Conservation (phyloP, 2,329 filamentous ascomycete genomes). For the Epichloe aotearoae region DNA sequence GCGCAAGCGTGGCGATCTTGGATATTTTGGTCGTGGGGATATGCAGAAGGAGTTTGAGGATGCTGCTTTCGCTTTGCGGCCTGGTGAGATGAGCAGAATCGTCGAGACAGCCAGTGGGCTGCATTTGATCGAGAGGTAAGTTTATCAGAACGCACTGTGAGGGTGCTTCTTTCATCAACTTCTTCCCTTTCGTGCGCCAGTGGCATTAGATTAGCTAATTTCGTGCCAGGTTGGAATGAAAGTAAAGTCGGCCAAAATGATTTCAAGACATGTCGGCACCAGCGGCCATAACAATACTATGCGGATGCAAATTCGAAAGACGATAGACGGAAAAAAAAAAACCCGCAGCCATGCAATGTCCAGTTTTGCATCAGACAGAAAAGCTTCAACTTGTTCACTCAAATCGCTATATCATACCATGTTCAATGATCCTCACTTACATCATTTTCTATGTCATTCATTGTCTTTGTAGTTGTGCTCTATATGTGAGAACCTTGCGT, state of each 20-base stretch:
- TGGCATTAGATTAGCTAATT: neutral
- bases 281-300: neutral
- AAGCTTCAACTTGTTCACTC: neutral
- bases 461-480: neutral
- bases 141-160: neutral
- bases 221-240: neutral
- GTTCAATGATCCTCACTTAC: neutral
- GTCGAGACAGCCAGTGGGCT: constrained; percentile 89
- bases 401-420: neutral
- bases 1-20: constrained; percentile 84
- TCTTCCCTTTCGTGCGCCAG: neutral
- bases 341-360: neutral
- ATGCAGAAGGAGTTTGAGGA: constrained; percentile 99
- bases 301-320: neutral
- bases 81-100: constrained; percentile 73
- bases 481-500: neutral
- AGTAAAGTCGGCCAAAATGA: neutral
- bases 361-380: neutral
- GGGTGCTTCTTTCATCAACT: neutral
- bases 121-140: constrained; percentile 88
- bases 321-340: neutral
- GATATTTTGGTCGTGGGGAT: constrained; percentile 85
- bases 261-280: neutral
- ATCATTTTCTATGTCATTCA: neutral
- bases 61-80: constrained; percentile 78